Base-by-base conservation (phyloP, 177 flowering plant species). In the Tripterygium wilfordii region DNA sequence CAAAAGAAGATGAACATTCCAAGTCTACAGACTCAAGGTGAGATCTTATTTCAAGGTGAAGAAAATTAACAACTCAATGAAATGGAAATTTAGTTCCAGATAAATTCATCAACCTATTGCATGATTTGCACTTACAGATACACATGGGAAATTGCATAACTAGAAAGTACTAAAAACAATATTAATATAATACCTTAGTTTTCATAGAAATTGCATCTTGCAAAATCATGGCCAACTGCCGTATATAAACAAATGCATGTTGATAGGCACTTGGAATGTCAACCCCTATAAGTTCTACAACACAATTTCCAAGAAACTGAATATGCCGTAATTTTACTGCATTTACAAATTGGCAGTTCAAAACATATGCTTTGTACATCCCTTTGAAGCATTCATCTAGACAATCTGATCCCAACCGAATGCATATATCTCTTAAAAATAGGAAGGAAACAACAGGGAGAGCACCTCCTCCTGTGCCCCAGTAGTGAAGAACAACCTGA, bases 381-480 rank as follows among this genome's bases (percentile, higher is more conserved):
- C 96, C 97, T 65, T 74, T 92, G 53, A 84, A 74, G 70, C 88
- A 84, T 42, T 77, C 80, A 57, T 88, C 92, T 28, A 85, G 30
- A 57, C 89, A 82, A 60, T 82, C 92, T 25, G 97, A 70, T 53
- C 97, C 97, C 46, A 86, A 63, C 15, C 85, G 78, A 37, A 89
- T 61, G 57, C 96, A 92, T 29, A 83, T 38, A 46, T 84, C 96
- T 67, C 95, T 77, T n/a, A 92, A 18, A 63, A 92, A 89, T 6
- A 89, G 73, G 53, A 86, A 81, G 22, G 97, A 79, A 46, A 68
- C 82, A 55, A 81, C 76, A 16, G 99, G 84, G 39, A 89, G 90
- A 37, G 89, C 84, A 57, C 96, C 96, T 40, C 80, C 83, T 17
- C 96, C 96, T 22, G 96, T 80, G 31, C 98, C 88, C 99, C 96